Evolutionary conservation across 768 basidiomycete species (phyloP).

Genomic region (Tricholoma bakamatsutake): DNA sequence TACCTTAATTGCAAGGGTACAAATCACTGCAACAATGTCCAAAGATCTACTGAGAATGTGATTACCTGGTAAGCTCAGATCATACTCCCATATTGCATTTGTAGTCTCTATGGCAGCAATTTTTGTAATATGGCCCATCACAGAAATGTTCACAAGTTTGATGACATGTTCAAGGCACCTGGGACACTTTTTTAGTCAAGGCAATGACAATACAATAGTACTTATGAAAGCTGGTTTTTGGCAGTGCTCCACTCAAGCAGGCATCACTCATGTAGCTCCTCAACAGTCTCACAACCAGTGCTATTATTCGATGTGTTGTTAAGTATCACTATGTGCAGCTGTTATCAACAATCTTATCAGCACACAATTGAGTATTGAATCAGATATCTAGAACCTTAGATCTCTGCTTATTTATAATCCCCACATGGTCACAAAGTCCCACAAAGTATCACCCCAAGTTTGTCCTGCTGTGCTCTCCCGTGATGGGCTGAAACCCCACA

Average conservation of each 20-base stretch:
- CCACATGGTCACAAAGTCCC: no score
- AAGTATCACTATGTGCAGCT: no score
- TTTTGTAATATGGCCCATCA: constrained; percentile 26
- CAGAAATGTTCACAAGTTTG: constrained; percentile 19
- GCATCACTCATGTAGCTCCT: constrained; percentile 9
- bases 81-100: constrained; percentile 28
- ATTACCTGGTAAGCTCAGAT: constrained; percentile 18
- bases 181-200: no score
- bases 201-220: background rate
- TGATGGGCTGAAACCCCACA: no score
- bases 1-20: constrained; percentile 26
- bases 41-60: constrained; percentile 17
- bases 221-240: constrained; percentile 16
- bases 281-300: constrained; percentile 11
- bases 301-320: constrained; percentile 22
- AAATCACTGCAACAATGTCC: constrained; percentile 23
- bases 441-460: no score
- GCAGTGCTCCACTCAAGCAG: no score
- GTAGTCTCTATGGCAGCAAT: no score
- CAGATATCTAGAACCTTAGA: no score
- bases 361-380: no score
- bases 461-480: no score
- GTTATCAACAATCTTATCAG: no score
- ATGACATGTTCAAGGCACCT: constrained; percentile 25
- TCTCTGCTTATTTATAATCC: no score